Conservation (phyloP, 2,329 filamentous ascomycete genomes). For the Zopfia rhizophila region DNA sequence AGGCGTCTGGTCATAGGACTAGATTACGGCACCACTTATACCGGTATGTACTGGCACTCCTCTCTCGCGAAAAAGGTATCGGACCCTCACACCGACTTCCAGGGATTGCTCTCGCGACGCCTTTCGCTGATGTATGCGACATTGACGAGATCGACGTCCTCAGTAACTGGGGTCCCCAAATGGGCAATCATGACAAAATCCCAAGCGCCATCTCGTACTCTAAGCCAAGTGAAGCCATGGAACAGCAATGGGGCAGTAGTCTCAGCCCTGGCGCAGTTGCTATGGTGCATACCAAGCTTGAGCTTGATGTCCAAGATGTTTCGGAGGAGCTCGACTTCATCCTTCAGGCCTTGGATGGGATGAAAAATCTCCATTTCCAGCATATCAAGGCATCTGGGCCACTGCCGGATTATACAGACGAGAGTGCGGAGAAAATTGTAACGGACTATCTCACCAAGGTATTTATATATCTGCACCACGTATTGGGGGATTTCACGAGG, state of each 20-base stretch:
- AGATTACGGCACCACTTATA: conserved; percentile 35
- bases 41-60: conserved; percentile 12
- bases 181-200: conserved; percentile 37
- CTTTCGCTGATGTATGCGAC: conserved; percentile 9
- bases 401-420: conserved; percentile 31
- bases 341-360: conserved; percentile 38
- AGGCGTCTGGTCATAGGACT: conserved; percentile 28
- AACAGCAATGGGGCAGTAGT: conserved; percentile 36
- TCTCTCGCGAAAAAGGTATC: too few species aligned
- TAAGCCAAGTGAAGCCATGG: conserved; percentile 2
- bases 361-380: conserved; percentile 37
- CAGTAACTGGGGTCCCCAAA: conserved; percentile 32
- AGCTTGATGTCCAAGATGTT: conserved; percentile 34
- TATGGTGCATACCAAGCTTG: conserved; percentile 45
- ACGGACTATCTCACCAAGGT: conserved; percentile 39
- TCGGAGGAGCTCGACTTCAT: conserved; percentile 39
- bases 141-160: conserved; percentile 37
- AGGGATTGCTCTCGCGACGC: conserved; percentile 28
- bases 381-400: conserved; percentile 24
- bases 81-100: too few species aligned
- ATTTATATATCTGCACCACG: conserved; percentile 23
- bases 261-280: conserved; percentile 32
- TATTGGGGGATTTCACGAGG: conserved; percentile 20
- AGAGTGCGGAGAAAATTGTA: conserved; percentile 38
- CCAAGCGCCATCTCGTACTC: conserved; percentile 45